Base-by-base conservation (phyloP, 768 basidiomycete genomes). In the Ramaria sp. region DNA sequence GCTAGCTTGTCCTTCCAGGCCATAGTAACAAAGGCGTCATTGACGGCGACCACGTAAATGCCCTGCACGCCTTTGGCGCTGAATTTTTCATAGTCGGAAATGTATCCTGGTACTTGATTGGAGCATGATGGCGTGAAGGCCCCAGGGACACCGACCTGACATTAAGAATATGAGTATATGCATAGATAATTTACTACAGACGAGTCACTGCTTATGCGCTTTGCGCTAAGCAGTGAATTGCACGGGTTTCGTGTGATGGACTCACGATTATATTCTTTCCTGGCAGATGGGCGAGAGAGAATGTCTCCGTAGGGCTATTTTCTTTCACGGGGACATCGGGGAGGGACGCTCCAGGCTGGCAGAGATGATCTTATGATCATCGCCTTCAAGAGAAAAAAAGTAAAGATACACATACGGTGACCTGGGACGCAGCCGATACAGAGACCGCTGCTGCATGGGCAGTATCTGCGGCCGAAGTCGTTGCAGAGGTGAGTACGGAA, bases 101-200 rank as follows among this genome's bases (percentile, higher is more conserved):
- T 76, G 70, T 84, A 92, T 9, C 52, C 60, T 0, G 78, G 80
- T 22, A 83, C 67, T 60, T 87, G 83, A 9, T 68, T 70, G 52
- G 76, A 78, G 67, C 88, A 91, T 4, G 83, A 73, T 0, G 80
- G 81, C 1, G 83, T 84, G 68, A 88, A 89, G 6, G 84, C 84
- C 15, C 84, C 86, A 0, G 88, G 86, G 28, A 88, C 83, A 12
- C 82, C 81, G 54, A 89, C 73, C 83, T 84, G 39, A 34, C 28
- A 34, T 50, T 18, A 34, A 6, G 15, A 30, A 37, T 41, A 30
- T 37, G 20, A 41, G 51, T 25, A 24, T 0, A 0, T 13, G 39
- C 49, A 7, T 37, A 18, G 16, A 43, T 39, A 6, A 18, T 48
- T 13, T 2, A 39, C 8, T 13, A 16, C 27, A 9, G 15, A 18